These are phyloP conservation scores for Musa schizocarpa DNA, from an alignment of 176 grass and related monocot genomes.

Conservation along the genomic window DNA sequence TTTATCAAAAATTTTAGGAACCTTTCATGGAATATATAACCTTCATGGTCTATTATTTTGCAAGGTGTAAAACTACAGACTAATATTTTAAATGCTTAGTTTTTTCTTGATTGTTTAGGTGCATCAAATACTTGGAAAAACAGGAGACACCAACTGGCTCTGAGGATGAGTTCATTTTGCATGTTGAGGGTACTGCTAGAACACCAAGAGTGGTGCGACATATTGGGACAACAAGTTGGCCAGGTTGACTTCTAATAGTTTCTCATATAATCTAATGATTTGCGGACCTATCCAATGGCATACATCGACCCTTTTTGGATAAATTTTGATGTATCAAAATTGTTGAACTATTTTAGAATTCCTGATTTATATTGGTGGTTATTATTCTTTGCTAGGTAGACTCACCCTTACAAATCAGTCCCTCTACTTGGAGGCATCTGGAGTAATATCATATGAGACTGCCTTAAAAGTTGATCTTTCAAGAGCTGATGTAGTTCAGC, in stretches of 20 bases:
- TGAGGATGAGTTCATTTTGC: conserved; percentile 72
- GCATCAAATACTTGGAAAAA: conserved; percentile 43
- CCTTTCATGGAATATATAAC: no score
- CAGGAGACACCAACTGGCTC: conserved; percentile 52
- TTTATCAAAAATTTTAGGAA: no score
- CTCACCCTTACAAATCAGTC: conserved; percentile 75
- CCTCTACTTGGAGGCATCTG: conserved; percentile 73
- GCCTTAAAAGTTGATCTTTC: conserved; percentile 68
- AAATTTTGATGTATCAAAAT: neutral
- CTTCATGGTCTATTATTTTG: neutral
- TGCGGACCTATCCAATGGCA: neutral
- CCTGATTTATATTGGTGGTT: neutral
- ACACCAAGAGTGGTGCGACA: conserved; percentile 82
- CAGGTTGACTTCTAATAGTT: conserved; percentile 37
- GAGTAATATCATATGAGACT: conserved; percentile 53
- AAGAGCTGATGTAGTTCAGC: conserved; percentile 38
- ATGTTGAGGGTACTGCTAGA: conserved; percentile 58
- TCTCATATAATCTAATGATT: conserved; percentile 2
- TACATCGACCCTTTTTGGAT: no score
- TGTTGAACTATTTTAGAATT: neutral
- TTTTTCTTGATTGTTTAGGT: conserved; percentile 25
- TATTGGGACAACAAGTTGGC: conserved; percentile 57
- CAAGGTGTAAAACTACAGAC: neutral
- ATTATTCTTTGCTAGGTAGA: conserved; percentile 40
- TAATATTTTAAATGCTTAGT: neutral